Evolutionary conservation across 2,329 filamentous ascomycete species (phyloP), one percentile per base, ranked within the genome.

Genomic region (Talaromyces marneffei): DNA sequence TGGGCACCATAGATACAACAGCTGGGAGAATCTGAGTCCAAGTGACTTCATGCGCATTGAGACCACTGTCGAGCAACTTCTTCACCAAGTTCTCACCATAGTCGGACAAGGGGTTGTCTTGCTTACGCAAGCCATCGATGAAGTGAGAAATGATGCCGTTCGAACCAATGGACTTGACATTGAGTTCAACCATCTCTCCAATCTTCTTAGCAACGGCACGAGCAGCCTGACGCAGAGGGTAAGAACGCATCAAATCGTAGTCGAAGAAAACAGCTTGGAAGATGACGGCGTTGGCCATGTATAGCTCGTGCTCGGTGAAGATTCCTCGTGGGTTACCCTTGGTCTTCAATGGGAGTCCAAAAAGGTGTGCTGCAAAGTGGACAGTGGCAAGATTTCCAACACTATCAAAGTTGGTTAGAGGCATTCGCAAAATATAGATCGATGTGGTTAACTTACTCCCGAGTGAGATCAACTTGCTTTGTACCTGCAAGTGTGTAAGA

Each of bases 21-120:
- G 86, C 86, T 0, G 89, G 89, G 54, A 92, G 68, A 40, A 92
- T 82, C 69, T 90, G 86, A 25, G 82, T 82, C 84, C 86, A 90
- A 0, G 88, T 85, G 63, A 92, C 85, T 56, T 92, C 87, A 25
- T 85, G 80, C 2, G 81, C 77, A 57, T 79, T 83, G 62, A 90
- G 71, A 0, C 88, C 88, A 10, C 79, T 78, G 67, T 88, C 87
- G 25, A 86, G 75, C 44, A 92, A 75, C 0, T 81, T 81, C 69
- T 87, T 85, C 66, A 90, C 81, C 72, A 90, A 79, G 46, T 85
- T 80, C 18, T 81, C 79, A 2, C 90, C 90, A 62, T 89, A 90
- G 2, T 83, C 79, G 1, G 82, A 80, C 52, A 93, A 74, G 0
- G 79, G 77, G 37, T 84, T 84, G 25, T 81, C 76, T 67, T 84